These are phyloP conservation scores for Chondrostereum purpureum DNA, from an alignment of 1,284 basidiomycete genomes.

Conservation along the genomic window DNA sequence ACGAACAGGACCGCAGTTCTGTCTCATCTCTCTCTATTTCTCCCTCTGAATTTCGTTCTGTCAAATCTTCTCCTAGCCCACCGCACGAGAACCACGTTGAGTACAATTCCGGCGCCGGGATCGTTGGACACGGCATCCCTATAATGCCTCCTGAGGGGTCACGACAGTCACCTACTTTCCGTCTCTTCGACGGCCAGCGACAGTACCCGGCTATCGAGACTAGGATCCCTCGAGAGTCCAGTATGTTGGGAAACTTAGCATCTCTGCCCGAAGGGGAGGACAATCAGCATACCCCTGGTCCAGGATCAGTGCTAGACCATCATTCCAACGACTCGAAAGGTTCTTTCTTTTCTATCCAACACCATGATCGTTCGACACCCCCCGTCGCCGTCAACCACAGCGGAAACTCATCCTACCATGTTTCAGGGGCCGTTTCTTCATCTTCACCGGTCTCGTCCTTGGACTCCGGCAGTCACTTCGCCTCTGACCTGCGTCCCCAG, in stretches of 20 bases:
- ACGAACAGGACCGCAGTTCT: slow-evolving; percentile 50
- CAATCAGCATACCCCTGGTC: slow-evolving; percentile 20
- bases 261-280: slow-evolving; percentile 52
- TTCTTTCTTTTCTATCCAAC: slow-evolving; percentile 29
- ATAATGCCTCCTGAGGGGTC: slow-evolving; percentile 28
- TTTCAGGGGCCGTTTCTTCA: slow-evolving; percentile 42
- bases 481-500: slow-evolving; percentile 34
- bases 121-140: slow-evolving; percentile 17
- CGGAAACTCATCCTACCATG: slow-evolving; percentile 28
- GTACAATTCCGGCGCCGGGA: slow-evolving; percentile 24
- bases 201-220: slow-evolving; percentile 35
- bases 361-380: slow-evolving; percentile 25
- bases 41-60: slow-evolving; percentile 57
- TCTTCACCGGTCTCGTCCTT: slow-evolving; percentile 73
- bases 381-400: slow-evolving; percentile 30
- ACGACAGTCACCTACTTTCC: slow-evolving; percentile 40
- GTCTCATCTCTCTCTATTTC: slow-evolving; percentile 51
- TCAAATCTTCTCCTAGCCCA: slow-evolving; percentile 66
- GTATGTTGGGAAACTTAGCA: slow-evolving; percentile 44
- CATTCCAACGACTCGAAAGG: slow-evolving; percentile 23
- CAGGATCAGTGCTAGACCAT: slow-evolving; percentile 9
- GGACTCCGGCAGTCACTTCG: slow-evolving; percentile 62
- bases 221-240: slow-evolving; percentile 41
- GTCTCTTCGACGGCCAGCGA: slow-evolving; percentile 40
- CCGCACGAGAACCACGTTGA: slow-evolving; percentile 30